Base-by-base conservation (phyloP, 1,284 basidiomycete genomes). In the Puccinia horiana region DNA sequence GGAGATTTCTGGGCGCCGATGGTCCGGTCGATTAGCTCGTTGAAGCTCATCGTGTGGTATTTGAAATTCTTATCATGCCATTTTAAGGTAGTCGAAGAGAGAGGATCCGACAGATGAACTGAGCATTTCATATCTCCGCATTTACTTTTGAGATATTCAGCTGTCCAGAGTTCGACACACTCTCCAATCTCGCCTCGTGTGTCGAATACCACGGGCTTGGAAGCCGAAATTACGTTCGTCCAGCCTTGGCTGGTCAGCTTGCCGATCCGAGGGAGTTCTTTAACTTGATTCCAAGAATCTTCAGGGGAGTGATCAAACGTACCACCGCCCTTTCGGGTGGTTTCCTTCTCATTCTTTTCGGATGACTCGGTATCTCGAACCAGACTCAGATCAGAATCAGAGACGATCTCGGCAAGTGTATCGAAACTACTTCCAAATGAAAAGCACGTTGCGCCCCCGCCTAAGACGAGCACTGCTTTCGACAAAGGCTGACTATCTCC, bases 61-160 rank as follows among this genome's bases (percentile, higher is more conserved):
- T 65, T 56, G 73, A 82, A 82, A 67, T 82, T 82, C 67, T 76
- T 82, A 35, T 75, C 63, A 29, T 82, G 80, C 80, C 80, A 82
- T 26, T 49, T 75, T n/a, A 82, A 54, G 18, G 70, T 54, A 18
- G 70, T 18, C 1, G 49, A 73, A 61, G 79, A 52, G 9, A 18
- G n/a, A 42, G 52, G 56, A 75, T 72, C n/a, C 5, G 80, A 82
- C 12, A 76, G 32, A 76, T 82, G 80, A 54, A 82, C 63, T 11
- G 80, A 82, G 52, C 72, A 75, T 18, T 76, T 82, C 42, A 42
- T 73, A 14, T 75, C 35, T 37, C 73, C 80, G 37, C 26, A 76
- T 20, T 82, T 82, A 4, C 20, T 18, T 9, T 76, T 75, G 32
- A 82, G 52, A 69, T 82, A 82, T 6, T 76, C 63, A 26, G 72